Evolutionary conservation across 1,284 basidiomycete species (phyloP).

Genomic region (Fomitopsis palustris): DNA sequence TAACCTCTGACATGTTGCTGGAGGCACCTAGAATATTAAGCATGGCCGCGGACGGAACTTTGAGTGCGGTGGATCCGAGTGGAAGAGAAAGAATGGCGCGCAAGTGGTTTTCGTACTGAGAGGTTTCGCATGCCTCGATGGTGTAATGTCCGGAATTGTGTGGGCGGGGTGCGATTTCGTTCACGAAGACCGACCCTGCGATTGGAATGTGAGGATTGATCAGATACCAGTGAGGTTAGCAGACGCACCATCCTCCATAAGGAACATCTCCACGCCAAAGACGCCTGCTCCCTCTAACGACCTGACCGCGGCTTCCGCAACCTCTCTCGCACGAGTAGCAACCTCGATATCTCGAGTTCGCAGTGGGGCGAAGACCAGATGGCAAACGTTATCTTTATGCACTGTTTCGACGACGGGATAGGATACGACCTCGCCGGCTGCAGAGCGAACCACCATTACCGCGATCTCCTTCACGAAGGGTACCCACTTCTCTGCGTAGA

Average conservation of each 20-base stretch:
- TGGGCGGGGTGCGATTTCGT: slow-evolving; percentile 98
- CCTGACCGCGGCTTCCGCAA: slow-evolving; percentile 84
- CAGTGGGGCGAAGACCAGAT: slow-evolving; percentile 88
- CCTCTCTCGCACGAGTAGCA: slow-evolving; percentile 57
- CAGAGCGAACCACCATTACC: slow-evolving; percentile 93
- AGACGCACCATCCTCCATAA: slow-evolving; percentile 76
- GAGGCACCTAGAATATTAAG: slow-evolving; percentile 90
- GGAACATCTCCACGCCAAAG: slow-evolving; percentile 98
- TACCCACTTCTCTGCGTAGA: slow-evolving; percentile 96
- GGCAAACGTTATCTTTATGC: slow-evolving; percentile 93
- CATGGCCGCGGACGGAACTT: slow-evolving; percentile 89
- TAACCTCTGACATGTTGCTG: slow-evolving; percentile 59
- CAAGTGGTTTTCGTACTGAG: slow-evolving; percentile 98
- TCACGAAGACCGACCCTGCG: slow-evolving; percentile 78
- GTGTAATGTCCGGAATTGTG: slow-evolving; percentile 99
- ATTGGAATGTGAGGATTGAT: not conserved
- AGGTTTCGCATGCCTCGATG: slow-evolving; percentile 96
- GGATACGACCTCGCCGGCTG: slow-evolving; percentile 70
- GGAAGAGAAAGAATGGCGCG: slow-evolving; percentile 93
- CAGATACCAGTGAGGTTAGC: not conserved
- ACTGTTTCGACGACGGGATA: slow-evolving; percentile 97
- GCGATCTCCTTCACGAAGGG: slow-evolving; percentile 90
- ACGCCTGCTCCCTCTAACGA: slow-evolving; percentile 89
- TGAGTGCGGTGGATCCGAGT: slow-evolving; percentile 85
- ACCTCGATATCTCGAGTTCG: slow-evolving; percentile 58